Conservation (phyloP, 768 basidiomycete species). For the Erythrobasidium yunnanense region DNA sequence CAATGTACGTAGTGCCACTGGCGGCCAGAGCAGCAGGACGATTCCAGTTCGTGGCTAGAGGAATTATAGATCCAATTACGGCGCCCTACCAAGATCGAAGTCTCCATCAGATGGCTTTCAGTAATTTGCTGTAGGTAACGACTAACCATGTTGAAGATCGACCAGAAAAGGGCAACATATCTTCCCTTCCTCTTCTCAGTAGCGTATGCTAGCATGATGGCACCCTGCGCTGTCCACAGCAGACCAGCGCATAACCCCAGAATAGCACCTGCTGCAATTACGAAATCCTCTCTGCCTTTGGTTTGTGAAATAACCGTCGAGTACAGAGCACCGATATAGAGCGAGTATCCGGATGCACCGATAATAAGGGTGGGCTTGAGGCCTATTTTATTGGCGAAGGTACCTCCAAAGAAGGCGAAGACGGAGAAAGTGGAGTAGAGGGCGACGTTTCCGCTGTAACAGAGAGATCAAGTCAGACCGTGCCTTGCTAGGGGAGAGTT, state of each 20-base stretch:
- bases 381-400: slow-evolving; percentile 30
- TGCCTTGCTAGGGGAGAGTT: not conserved
- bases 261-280: slow-evolving; percentile 30
- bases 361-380: slow-evolving; percentile 23
- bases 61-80: slow-evolving; percentile 19
- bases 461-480: not conserved
- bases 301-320: slow-evolving; percentile 26
- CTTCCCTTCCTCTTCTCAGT: slow-evolving; percentile 30
- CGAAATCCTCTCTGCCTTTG: slow-evolving; percentile 24
- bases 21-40: not conserved
- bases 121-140: not conserved
- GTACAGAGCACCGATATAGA: slow-evolving; percentile 31
- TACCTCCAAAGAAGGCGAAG: slow-evolving; percentile 29
- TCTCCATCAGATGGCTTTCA: not conserved
- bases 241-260: slow-evolving; percentile 28
- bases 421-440: slow-evolving; percentile 29
- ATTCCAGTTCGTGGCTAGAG: slow-evolving; percentile 6
- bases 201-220: slow-evolving; percentile 28
- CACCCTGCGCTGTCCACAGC: slow-evolving; percentile 29
- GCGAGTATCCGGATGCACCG: slow-evolving; percentile 27
- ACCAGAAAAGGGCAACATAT: slow-evolving; percentile 31
- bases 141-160: slow-evolving; percentile 30
- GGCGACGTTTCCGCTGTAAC: slow-evolving; percentile 27
- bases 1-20: slow-evolving; percentile 24
- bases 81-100: not conserved